Evolutionary conservation across 2,329 filamentous ascomycete species (phyloP), one percentile per base, ranked within the genome.

Genomic region (Ilyonectria destructans): DNA sequence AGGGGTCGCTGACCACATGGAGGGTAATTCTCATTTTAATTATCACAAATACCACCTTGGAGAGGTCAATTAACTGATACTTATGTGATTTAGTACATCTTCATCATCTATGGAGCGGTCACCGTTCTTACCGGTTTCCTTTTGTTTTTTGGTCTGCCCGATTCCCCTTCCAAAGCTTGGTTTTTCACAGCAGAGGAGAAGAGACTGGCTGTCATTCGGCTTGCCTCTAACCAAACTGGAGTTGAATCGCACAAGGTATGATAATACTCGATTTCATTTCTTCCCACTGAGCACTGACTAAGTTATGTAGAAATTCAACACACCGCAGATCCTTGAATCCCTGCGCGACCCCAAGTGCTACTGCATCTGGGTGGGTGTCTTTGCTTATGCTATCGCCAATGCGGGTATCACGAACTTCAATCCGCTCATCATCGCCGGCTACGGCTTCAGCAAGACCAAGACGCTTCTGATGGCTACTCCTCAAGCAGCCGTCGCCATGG

Each of bases 311-410:
- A 40, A 51, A 7, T 77, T 75, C 58, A 66, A 73, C 6, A 19
- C 58, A 0, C 10, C 26, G 0, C 75, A 77, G 0, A 69, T 77
- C 0, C 1, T 71, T 2, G 76, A 78, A 26, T 59, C 71, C 0
- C 57, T 80, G 37, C 35, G 37, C 8, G 62, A 65, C 10, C 62
- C 62, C 0, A 75, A 75, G 4, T 75, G 70, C 48, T 79, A 74
- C 58, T 72, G 75, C 17, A 69, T 76, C 6, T 78, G 74, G 56
- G 46, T 74, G 1, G 66, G 73, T 1, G 74, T 74, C 0, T 68
- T 93, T 31, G 91, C 89, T 79, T 88, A 91, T 72, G 90, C 91
- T 19, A 84, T 93, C 23, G 90, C 91, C 55, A 90, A 93, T 68
- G 89, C 90, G 60, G 91, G 92, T 76, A 88, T 93, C 75, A 92